Base-by-base conservation (phyloP, 2,329 filamentous ascomycete genomes). In the Cytospora paraplurivora region DNA sequence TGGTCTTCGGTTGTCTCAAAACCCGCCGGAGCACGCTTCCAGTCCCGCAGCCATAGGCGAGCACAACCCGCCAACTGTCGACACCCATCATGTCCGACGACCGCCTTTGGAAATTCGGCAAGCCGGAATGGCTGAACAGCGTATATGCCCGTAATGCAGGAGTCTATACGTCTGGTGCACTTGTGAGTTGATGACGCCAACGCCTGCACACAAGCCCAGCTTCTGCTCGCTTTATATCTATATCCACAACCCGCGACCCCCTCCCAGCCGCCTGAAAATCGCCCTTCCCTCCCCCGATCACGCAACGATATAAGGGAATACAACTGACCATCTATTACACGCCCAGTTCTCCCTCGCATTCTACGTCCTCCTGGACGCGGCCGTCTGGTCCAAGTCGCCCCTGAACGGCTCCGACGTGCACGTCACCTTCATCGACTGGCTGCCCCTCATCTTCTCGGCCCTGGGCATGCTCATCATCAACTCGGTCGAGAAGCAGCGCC, bases 381-480 rank as follows among this genome's bases (percentile, higher is more conserved):
- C 87, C 67, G 85, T 88, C 56, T 89, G 85, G 85, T 88, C 86
- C 69, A 84, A 87, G 71, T 85, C 83, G 13, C 62, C 78, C 65
- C 78, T 77, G 68, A 89, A 89, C 77, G 82, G 79, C 65, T 87
- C 85, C 62, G 76, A 82, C 73, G 77, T 85, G 63, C 86, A 89
- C 77, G 80, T 90, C 71, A 85, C 79, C 68, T 90, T 88, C 71
- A 80, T 88, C 75, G 87, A 89, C 82, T 89, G 87, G 87, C 82
- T 89, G 67, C 86, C 87, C 58, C 81, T 89, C 68, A 82, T 89
- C 74, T 89, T 88, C 78, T 85, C 82, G 68, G 81, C 82, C 67
- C 79, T 89, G 67, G 87, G 87, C 67, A 89, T 89, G 85, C 81
- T 89, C 64, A 88, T 89, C 74, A 89, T 89, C 79, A 89, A 89